These are phyloP conservation scores for Exophiala sp. DNA, from an alignment of 2,329 filamentous ascomycete species.

Conservation along the genomic window DNA sequence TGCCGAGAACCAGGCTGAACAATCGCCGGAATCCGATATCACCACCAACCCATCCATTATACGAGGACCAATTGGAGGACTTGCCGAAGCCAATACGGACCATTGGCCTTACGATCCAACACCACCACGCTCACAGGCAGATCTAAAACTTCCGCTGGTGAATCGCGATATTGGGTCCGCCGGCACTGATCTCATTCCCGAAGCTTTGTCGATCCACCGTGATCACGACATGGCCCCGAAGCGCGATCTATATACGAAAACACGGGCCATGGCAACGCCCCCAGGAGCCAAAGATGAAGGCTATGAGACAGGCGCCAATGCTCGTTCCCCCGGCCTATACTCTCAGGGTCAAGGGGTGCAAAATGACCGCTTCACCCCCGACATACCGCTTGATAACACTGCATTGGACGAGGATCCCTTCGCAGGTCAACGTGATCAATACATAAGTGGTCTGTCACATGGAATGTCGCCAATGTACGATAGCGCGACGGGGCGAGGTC, in stretches of 20 bases:
- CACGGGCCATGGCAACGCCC: conserved; percentile 44
- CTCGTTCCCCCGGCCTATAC: conserved; percentile 24
- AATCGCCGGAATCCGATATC: conserved; percentile 52
- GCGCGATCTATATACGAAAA: conserved; percentile 34
- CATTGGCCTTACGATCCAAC: conserved; percentile 55
- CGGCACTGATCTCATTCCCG: conserved; percentile 34
- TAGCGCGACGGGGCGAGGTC: conserved; percentile 74
- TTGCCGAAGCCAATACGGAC: conserved; percentile 44
- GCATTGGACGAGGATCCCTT: conserved; percentile 57
- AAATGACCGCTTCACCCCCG: conserved; percentile 19
- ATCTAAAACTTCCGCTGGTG: conserved; percentile 32
- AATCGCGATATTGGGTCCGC: conserved; percentile 42
- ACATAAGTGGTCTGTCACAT: conserved; percentile 79
- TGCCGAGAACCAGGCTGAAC: conserved; percentile 17
- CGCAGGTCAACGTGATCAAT: conserved; percentile 55
- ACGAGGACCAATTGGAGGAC: conserved; percentile 62
- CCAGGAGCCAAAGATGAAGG: conserved; percentile 74
- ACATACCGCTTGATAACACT: conserved; percentile 4
- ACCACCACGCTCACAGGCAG: conserved; percentile 39
- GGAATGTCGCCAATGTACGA: conserved; percentile 93
- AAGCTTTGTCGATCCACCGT: conserved; percentile 31
- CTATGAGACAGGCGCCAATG: conserved; percentile 68
- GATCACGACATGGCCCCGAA: conserved; percentile 36
- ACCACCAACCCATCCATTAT: conserved; percentile 82
- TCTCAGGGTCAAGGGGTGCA: conserved; percentile 10